Evolutionary conservation across 192 early-diverging fungal genomes (phyloP), one percentile per base, ranked within the genome.

Genomic region (Rhizophagus clarus): DNA sequence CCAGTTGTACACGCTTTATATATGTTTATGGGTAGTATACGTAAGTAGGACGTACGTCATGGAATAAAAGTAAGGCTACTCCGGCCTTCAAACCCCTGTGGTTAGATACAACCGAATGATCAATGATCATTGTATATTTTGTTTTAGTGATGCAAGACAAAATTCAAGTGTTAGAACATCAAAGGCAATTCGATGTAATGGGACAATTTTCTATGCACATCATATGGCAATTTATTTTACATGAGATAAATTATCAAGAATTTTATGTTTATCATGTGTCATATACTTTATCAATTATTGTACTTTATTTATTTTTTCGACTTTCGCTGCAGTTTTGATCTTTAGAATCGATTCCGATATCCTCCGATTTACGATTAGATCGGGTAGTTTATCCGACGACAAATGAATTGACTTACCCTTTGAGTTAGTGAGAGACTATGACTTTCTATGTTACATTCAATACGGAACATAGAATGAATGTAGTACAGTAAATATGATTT

Each of bases 21-120:
- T 70, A 37, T 40, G 15, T 70, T 70, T 70, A 70, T 70, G 22
- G 68, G 24, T n/a, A 24, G 68, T 70, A 40, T 40, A 70, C 68
- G 68, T 70, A 70, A 40, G 29, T 70, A n/a, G n/a, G 68, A 12
- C 17, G 32, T 70, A 70, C 68, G 68, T 70, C 31, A 70, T 70
- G 68, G 51, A 56, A 17, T 22, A 45, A 56, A 56, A 56, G 51
- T 56, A 22, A 56, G 51, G 51, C 51, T 56, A 22, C 51, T 56
- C 17, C 51, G 51, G 51, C 20, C 51, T 56, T 7, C 51, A 56
- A 56, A 56, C 51, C 51, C 51, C 51, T 6, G 15, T 20, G 15
- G 51, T 20, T 56, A 22, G 51, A 56, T 56, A 56, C 51, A 56
- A 56, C 51, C 51, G 17, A 56, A 56, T 56, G 51, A 56, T 56